Base-by-base conservation (phyloP, 345 rosid species). In the Hirschfeldia incana region DNA sequence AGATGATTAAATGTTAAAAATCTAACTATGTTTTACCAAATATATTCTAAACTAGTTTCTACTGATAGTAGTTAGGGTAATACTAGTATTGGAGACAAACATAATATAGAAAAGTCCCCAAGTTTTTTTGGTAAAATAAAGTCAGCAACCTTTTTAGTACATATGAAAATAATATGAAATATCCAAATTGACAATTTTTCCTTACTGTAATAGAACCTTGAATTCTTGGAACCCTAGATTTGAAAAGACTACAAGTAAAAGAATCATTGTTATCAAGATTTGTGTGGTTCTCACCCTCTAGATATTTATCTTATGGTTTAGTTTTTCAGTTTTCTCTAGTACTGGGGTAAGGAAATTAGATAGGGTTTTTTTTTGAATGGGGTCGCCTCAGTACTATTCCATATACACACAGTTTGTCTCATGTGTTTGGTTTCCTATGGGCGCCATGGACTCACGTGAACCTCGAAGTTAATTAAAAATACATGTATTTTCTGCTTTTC, bases 381-480 rank as follows among this genome's bases (percentile, higher is more conserved):
- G 79, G 79, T 62, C 83, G 57, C 16, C 68, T 34, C 76, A 75
- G 72, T 80, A 75, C 76, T 28, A 55, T 69, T 75, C 75, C 78
- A 80, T 75, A 80, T 64, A 80, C 60, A 69, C 75, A 37, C 21
- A 21, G 9, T 70, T 80, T 75, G 83, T 80, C 83, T 70, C 79
- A 55, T 80, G 26, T 80, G 76, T 80, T 80, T 80, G 70, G 78
- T 69, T 79, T 69, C 29, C 55, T 64, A 70, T 80, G 83, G 71
- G 79, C 66, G 71, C 69, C 78, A 73, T 73, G 76, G 76, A 65
- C 75, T 81, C 83, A 81, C 83, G 83, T 76, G 83, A 81, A 81
- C 83, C 83, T 76, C 83, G 42, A 64, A 60, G 76, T 75, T 16
- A 51, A 62, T 34, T 55, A 42, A 27, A 30, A 30, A 11, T 71